Evolutionary conservation across 805 yeast species (phyloP).

Genomic region (Hemisphaericaspora nanyangensis): DNA sequence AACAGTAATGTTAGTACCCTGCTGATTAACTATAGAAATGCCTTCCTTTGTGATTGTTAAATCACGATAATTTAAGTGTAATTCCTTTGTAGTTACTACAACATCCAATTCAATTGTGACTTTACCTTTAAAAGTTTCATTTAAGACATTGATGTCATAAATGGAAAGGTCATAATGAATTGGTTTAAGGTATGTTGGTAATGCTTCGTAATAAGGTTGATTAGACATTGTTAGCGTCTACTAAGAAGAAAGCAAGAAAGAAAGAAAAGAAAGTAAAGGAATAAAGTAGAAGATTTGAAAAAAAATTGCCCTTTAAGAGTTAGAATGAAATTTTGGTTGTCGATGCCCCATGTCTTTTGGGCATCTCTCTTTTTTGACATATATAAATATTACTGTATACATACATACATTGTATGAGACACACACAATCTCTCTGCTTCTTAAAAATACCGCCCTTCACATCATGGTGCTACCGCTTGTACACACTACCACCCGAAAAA

Average conservation of each 20-base stretch:
- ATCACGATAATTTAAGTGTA: conserved; percentile 49
- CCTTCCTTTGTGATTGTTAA: conserved; percentile 23
- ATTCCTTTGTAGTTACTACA: conserved; percentile 34
- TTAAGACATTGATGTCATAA: conserved; percentile 54
- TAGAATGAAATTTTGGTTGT: too few species aligned
- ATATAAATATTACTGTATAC: too few species aligned
- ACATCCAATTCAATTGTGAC: conserved; percentile 48
- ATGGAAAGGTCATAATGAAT: conserved; percentile 62
- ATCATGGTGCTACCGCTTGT: too few species aligned
- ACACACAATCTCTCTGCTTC: too few species aligned
- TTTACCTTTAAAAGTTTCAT: conserved; percentile 44
- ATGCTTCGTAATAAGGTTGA: conserved; percentile 39
- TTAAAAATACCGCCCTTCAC: too few species aligned
- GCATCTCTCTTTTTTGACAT: too few species aligned
- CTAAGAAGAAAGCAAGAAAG: background rate
- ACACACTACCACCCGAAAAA: too few species aligned
- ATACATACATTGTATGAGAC: too few species aligned
- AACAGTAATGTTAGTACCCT: conserved; percentile 13
- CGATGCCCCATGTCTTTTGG: too few species aligned
- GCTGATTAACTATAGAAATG: conserved; percentile 18
- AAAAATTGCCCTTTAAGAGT: background rate
- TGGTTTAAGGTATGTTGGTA: conserved; percentile 69
- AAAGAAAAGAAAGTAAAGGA: background rate
- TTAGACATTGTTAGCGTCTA: background rate
- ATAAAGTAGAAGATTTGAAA: background rate